Percentiles rank a stretch among this genome's conserved stretches.
phyloP scores from a whole-genome alignment of 176 grass and related monocot species.

The Leersia perrieri region DNA sequence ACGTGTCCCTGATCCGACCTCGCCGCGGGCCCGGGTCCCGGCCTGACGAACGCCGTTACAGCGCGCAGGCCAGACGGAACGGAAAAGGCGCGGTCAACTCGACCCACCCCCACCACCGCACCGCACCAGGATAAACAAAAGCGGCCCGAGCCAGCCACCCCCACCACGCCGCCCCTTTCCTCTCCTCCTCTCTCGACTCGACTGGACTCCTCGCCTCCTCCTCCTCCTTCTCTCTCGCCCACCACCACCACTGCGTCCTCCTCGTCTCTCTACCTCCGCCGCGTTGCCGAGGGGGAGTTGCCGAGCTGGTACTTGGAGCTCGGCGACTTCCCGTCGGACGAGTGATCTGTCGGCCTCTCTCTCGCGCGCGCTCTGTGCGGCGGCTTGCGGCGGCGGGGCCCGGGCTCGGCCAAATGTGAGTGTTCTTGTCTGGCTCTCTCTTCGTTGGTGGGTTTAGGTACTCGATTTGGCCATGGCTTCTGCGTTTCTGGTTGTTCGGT shows the following conservation, averaged over 20 bases:
- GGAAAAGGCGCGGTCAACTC: slow-evolving; percentile 55
- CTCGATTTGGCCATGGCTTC: background rate
- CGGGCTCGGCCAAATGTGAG: slow-evolving; percentile 41
- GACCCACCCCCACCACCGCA: slow-evolving; percentile 26
- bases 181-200: background rate
- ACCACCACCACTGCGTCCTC: background rate
- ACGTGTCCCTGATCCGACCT: background rate
- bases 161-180: slow-evolving; percentile 15
- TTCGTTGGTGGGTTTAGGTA: too few species aligned
- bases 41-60: slow-evolving; percentile 23
- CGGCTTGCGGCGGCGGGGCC: background rate
- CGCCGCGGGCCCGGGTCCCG: too few species aligned
- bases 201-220: background rate
- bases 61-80: slow-evolving; percentile 31
- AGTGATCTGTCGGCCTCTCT: background rate
- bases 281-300: background rate
- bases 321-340: background rate
- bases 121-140: slow-evolving; percentile 55
- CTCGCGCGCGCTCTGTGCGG: background rate
- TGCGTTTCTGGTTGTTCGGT: background rate
- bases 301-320: background rate
- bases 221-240: background rate
- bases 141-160: background rate
- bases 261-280: background rate
- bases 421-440: background rate